Evolutionary conservation across 805 yeast genomes (phyloP).

Genomic region (Monosporozyma yasuniensis): DNA sequence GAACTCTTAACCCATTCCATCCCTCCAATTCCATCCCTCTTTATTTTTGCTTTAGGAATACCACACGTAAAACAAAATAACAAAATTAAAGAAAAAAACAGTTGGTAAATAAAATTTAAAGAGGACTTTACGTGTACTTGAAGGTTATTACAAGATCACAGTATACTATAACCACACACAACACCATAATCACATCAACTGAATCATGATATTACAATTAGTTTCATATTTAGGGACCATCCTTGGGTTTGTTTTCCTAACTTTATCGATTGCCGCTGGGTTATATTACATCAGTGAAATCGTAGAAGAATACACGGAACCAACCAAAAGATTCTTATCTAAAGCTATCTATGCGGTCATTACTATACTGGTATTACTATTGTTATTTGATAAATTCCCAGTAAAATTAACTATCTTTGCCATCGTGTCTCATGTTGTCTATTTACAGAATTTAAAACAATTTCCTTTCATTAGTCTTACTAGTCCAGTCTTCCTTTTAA

Average conservation of each 20-base stretch:
- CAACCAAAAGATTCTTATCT: constrained; percentile 62
- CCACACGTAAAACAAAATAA: no score
- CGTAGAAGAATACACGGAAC: constrained; percentile 87
- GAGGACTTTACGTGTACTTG: no score
- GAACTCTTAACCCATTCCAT: no score
- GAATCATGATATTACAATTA: constrained; percentile 46
- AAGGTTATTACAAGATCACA: no score
- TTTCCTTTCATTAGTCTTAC: constrained; percentile 79
- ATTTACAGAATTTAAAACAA: constrained; percentile 63
- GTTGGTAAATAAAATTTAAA: no score
- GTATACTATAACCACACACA: background rate
- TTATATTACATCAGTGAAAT: constrained; percentile 83
- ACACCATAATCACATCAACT: background rate
- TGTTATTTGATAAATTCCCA: constrained; percentile 75
- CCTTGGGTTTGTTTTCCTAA: constrained; percentile 51
- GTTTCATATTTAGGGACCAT: constrained; percentile 53
- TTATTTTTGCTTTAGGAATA: no score
- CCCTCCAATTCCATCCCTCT: no score
- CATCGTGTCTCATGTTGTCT: constrained; percentile 59
- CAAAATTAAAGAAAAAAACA: no score
- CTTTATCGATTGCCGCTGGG: constrained; percentile 78
- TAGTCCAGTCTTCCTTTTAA: constrained; percentile 58
- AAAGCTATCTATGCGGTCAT: constrained; percentile 58
- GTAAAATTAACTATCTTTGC: constrained; percentile 57
- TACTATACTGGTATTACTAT: constrained; percentile 43